A percentile compares a stretch with the other conserved stretches of the same genome.
Evolutionary conservation across 1,284 basidiomycete genomes (phyloP).

Genomic region (Stereum hirsutum): DNA sequence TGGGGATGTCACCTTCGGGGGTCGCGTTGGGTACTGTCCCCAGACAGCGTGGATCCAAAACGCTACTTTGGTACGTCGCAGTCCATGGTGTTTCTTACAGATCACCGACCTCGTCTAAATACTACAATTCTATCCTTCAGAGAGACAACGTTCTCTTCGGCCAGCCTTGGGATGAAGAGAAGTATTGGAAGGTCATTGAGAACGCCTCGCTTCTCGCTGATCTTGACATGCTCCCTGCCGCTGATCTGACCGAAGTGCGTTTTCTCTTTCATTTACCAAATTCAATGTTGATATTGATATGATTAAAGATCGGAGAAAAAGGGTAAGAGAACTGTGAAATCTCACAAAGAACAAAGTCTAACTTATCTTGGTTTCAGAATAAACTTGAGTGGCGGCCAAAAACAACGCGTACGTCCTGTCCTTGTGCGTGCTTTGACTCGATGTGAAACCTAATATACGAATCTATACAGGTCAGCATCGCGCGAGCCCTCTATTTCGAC

Average conservation of each 20-base stretch:
- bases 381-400: conserved; percentile 75
- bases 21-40: conserved; percentile 42
- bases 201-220: conserved; percentile 75
- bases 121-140: conserved; percentile 15
- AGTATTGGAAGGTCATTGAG: conserved; percentile 69
- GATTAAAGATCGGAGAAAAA: conserved; percentile 16
- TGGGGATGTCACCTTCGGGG: conserved; percentile 59
- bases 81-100: not conserved
- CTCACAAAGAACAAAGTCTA: too few relatives aligned
- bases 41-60: conserved; percentile 49
- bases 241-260: conserved; percentile 80
- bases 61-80: not conserved
- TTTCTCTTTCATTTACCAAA: conserved; percentile 16
- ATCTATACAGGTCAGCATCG: conserved; percentile 35
- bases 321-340: too few relatives aligned
- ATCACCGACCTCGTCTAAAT: not conserved
- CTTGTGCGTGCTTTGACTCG: not conserved
- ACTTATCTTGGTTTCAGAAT: too few relatives aligned
- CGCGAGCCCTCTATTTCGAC: conserved; percentile 79
- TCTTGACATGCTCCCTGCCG: conserved; percentile 72
- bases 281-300: not conserved
- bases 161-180: conserved; percentile 66
- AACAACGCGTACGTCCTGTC: conserved; percentile 45
- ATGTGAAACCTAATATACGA: not conserved
- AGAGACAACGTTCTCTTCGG: conserved; percentile 87